phyloP scores from a whole-genome alignment of 176 grass and related monocot species.

The Neostapfia colusana region DNA sequence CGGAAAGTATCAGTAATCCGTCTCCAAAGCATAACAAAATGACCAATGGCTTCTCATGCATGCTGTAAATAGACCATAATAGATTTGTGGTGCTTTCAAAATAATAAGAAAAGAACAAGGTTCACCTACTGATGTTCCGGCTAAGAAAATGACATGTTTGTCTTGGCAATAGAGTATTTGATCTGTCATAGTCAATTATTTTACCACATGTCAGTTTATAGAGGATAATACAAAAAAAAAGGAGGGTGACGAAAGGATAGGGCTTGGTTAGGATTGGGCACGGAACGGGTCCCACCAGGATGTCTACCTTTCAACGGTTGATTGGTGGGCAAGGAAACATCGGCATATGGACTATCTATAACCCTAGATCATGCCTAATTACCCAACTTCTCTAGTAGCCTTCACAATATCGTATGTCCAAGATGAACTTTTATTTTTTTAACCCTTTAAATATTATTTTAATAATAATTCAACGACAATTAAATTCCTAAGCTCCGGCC shows the following conservation, averaged over 20 bases:
- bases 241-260: conserved; percentile 32
- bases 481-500: too few species aligned
- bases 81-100: not conserved
- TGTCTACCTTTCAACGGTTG: conserved; percentile 37
- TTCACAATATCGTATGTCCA: too few species aligned
- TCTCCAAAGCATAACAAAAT: not conserved
- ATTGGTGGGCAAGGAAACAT: conserved; percentile 34
- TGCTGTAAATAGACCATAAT: not conserved
- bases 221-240: conserved; percentile 37
- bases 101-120: not conserved
- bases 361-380: conserved; percentile 25
- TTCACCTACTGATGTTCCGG: not conserved
- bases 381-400: not conserved
- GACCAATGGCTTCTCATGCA: not conserved
- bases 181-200: conserved; percentile 6
- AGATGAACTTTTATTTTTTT: too few species aligned
- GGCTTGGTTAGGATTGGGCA: conserved; percentile 44
- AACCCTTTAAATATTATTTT: too few species aligned
- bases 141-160: conserved; percentile 25
- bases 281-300: conserved; percentile 6
- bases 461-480: too few species aligned
- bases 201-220: conserved; percentile 43
- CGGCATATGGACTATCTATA: not conserved
- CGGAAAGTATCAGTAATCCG: not conserved
- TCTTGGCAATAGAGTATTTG: conserved; percentile 11